These are phyloP conservation scores for Alloascoidea africana DNA, from an alignment of 805 yeast genomes.

Conservation along the genomic window DNA sequence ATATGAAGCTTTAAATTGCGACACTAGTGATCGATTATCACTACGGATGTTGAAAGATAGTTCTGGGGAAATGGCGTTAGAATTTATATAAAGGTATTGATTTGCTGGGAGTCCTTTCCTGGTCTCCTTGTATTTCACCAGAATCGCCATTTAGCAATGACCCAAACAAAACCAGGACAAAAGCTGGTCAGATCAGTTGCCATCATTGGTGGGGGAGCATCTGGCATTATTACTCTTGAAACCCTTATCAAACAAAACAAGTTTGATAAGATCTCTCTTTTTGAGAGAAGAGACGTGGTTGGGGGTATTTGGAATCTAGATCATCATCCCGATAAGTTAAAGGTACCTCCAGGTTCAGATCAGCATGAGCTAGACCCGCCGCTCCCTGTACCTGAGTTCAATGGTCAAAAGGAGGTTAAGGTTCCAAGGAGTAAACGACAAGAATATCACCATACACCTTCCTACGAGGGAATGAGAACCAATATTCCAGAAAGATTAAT, in stretches of 20 bases:
- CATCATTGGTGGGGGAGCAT: constrained; percentile 36
- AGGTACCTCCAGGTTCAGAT: neutral
- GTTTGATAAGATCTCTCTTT: constrained; percentile 21
- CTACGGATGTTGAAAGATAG: too few species aligned
- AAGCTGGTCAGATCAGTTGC: constrained; percentile 17
- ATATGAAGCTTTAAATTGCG: too few species aligned
- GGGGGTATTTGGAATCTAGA: constrained; percentile 29
- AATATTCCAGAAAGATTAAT: constrained; percentile 28
- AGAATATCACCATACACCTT: constrained; percentile 17
- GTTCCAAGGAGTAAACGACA: constrained; percentile 9
- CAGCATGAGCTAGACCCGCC: constrained; percentile 1
- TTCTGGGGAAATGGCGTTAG: too few species aligned
- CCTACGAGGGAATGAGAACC: constrained; percentile 19
- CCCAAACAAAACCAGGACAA: constrained; percentile 3
- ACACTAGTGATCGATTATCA: too few species aligned
- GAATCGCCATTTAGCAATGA: neutral
- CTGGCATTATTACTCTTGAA: constrained; percentile 29
- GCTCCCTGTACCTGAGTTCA: neutral
- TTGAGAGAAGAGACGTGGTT: constrained; percentile 22
- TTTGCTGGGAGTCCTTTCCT: too few species aligned
- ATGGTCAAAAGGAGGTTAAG: neutral
- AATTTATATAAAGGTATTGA: too few species aligned
- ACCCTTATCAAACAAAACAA: constrained; percentile 19
- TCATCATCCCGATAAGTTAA: neutral
- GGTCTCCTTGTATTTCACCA: too few species aligned